Evolutionary conservation across 495 filamentous ascomycete genomes (phyloP).

Genomic region (Penicillium antarcticum): DNA sequence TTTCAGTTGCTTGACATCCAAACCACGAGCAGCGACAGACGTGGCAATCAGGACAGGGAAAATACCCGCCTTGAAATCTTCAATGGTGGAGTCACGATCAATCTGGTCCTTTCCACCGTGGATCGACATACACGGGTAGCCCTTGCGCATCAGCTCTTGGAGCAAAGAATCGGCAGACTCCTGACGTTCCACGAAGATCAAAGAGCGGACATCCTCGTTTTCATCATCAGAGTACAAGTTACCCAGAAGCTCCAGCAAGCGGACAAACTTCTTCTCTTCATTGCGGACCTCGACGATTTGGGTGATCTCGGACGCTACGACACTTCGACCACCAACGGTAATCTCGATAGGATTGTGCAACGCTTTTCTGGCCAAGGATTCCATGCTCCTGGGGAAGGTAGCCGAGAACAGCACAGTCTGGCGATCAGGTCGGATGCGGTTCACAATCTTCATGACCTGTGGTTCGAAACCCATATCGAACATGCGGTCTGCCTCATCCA

Average conservation of each 20-base stretch:
- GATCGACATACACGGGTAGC: slow-evolving; percentile 93
- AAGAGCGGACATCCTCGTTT: slow-evolving; percentile 79
- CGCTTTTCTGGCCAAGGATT: slow-evolving; percentile 82
- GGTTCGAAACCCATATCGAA: slow-evolving; percentile 99
- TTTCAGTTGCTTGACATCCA: slow-evolving; percentile 96
- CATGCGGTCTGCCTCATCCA: slow-evolving; percentile 99
- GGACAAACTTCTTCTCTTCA: slow-evolving; percentile 80
- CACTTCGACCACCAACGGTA: slow-evolving; percentile 83
- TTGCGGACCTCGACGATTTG: slow-evolving; percentile 88
- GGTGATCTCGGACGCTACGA: slow-evolving; percentile 91
- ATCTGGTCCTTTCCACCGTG: slow-evolving; percentile 96
- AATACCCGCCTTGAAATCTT: slow-evolving; percentile 90
- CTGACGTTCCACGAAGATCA: slow-evolving; percentile 95
- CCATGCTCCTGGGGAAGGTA: slow-evolving; percentile 93
- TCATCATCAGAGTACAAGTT: slow-evolving; percentile 73
- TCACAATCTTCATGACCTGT: slow-evolving; percentile 94
- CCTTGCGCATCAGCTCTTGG: slow-evolving; percentile 77
- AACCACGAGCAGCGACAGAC: slow-evolving; percentile 89
- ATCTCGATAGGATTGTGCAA: slow-evolving; percentile 88
- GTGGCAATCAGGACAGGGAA: slow-evolving; percentile 91
- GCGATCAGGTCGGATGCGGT: slow-evolving; percentile 82
- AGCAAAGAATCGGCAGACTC: slow-evolving; percentile 87
- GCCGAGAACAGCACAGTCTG: slow-evolving; percentile 96
- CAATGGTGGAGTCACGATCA: slow-evolving; percentile 90
- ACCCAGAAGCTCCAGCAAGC: slow-evolving; percentile 80